A percentile compares a stretch with the other conserved stretches of the same genome.
These are phyloP conservation scores for Candida takata DNA, from an alignment of 805 yeast species.

Conservation along the genomic window DNA sequence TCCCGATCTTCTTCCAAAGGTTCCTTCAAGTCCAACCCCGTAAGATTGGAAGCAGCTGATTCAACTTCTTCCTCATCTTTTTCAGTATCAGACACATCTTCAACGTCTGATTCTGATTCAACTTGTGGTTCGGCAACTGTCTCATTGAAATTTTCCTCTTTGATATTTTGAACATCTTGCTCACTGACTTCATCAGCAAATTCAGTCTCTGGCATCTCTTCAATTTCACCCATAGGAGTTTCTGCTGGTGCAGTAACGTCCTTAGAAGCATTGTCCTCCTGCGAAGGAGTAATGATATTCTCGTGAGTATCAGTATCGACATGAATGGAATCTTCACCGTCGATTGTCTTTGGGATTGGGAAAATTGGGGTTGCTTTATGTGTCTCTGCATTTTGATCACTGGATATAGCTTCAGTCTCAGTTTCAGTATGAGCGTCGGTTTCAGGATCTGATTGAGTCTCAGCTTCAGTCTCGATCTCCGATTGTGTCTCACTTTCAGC, in stretches of 20 bases:
- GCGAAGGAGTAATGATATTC: neutral
- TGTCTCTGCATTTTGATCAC: neutral
- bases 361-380: conserved; percentile 1
- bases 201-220: conserved; percentile 3
- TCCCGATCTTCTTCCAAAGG: too few relatives aligned
- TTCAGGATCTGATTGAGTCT: too few relatives aligned
- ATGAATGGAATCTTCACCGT: conserved; percentile 1
- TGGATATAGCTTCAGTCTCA: too few relatives aligned
- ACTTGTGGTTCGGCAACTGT: neutral
- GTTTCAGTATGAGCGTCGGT: too few relatives aligned
- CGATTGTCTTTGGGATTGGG: neutral
- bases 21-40: too few relatives aligned
- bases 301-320: neutral
- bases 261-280: neutral
- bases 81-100: neutral
- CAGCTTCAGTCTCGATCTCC: neutral
- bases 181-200: neutral
- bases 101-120: neutral
- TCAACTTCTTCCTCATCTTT: neutral
- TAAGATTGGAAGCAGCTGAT: too few relatives aligned
- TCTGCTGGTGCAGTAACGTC: conserved; percentile 3
- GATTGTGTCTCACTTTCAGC: neutral
- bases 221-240: neutral
- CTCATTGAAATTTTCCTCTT: neutral
- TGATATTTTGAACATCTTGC: neutral